Percentiles rank a stretch among this genome's conserved stretches.
phyloP scores from a whole-genome alignment of 2,329 filamentous ascomycete genomes.

The Aspergillus bombycis region DNA sequence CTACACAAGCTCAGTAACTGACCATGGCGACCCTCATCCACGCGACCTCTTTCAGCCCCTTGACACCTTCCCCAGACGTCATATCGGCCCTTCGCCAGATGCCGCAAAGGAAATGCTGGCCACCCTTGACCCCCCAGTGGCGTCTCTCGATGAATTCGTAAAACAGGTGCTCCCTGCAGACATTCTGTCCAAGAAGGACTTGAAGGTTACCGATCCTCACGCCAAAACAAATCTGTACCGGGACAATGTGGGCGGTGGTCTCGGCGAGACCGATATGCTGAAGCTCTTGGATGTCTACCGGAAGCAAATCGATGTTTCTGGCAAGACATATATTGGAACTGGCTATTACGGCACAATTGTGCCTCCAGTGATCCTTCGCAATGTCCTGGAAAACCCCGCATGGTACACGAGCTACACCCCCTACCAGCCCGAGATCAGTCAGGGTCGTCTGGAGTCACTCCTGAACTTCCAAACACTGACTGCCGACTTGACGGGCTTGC shows the following conservation, averaged over 20 bases:
- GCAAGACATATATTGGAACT: conserved; percentile 74
- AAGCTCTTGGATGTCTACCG: conserved; percentile 45
- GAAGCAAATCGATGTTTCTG: conserved; percentile 63
- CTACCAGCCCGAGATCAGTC: conserved; percentile 96
- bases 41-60: conserved; percentile 50
- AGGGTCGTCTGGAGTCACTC: conserved; percentile 87
- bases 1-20: conserved; percentile 87
- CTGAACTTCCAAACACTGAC: conserved; percentile 96
- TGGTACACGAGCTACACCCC: conserved; percentile 99
- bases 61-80: conserved; percentile 73
- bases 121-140: conserved; percentile 72
- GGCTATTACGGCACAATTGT: conserved; percentile 89
- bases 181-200: conserved; percentile 69
- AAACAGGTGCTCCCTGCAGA: conserved; percentile 79
- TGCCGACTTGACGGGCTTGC: conserved; percentile 80
- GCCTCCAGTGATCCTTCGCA: conserved; percentile 88
- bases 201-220: conserved; percentile 59
- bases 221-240: conserved; percentile 45
- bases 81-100: conserved; percentile 79
- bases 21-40: conserved; percentile 64
- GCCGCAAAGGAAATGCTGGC: conserved; percentile 79
- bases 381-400: conserved; percentile 86
- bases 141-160: conserved; percentile 79
- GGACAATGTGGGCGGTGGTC: conserved; percentile 44
- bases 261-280: conserved; percentile 51